Evolutionary conservation across 2,329 filamentous ascomycete species (phyloP).

Genomic region (Cladosporium sp.): DNA sequence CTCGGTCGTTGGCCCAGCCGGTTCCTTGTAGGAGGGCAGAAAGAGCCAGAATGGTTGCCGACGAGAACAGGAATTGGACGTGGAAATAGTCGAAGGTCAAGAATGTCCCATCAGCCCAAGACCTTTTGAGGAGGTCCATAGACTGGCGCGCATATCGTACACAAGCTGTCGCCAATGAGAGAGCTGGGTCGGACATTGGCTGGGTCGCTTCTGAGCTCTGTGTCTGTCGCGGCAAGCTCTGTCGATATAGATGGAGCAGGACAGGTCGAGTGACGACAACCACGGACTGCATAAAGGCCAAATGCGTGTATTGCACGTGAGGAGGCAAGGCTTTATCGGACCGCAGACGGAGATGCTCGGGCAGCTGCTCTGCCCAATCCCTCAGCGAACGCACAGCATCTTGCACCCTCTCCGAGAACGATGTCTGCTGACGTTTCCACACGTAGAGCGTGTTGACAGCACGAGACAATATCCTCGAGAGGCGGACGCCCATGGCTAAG

Average conservation of each 20-base stretch:
- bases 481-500: slow-evolving; percentile 42
- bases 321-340: slow-evolving; percentile 29
- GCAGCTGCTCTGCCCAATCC: slow-evolving; percentile 40
- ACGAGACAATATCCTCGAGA: slow-evolving; percentile 39
- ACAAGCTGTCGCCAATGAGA: slow-evolving; percentile 47
- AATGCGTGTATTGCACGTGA: slow-evolving; percentile 37
- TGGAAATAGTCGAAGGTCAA: slow-evolving; percentile 51
- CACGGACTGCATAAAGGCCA: slow-evolving; percentile 37
- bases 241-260: slow-evolving; percentile 35
- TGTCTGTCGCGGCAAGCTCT: slow-evolving; percentile 14
- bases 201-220: background rate
- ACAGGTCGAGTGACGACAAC: slow-evolving; percentile 38
- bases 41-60: slow-evolving; percentile 47
- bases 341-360: slow-evolving; percentile 34
- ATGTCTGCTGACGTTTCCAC: slow-evolving; percentile 30
- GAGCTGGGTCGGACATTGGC: slow-evolving; percentile 32
- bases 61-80: slow-evolving; percentile 51
- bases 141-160: slow-evolving; percentile 50
- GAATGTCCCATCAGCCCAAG: slow-evolving; percentile 51
- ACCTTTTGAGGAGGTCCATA: slow-evolving; percentile 43
- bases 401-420: slow-evolving; percentile 41
- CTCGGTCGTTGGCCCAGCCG: slow-evolving; percentile 38
- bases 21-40: slow-evolving; percentile 42
- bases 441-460: slow-evolving; percentile 34
- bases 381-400: slow-evolving; percentile 38